Evolutionary conservation across 148 eudicot species (phyloP), one percentile per base, ranked within the genome.

Genomic region (Mesembryanthemum crystallinum): DNA sequence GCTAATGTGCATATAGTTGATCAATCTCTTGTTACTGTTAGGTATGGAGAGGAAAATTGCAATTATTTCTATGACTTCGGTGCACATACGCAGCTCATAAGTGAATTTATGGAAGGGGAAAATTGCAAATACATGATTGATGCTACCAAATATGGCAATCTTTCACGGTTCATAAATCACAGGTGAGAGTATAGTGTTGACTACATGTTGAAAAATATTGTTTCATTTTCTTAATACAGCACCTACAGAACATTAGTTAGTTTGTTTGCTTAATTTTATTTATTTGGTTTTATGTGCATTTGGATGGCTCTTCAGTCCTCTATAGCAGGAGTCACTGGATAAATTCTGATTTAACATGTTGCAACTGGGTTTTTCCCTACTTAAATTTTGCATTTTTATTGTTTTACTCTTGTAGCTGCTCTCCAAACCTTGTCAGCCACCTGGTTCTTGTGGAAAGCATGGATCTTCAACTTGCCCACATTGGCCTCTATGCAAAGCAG

Each of bases 381-480:
- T 76, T 12, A 62, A 57, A 6, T 35, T 42, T 51, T 69, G 66
- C 5, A 45, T 54, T 39, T 27, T 81, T 28, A 43, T 27, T 71
- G 58, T 59, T 33, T 71, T 72, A 17, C 43, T 71, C 49, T 55
- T 78, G 83, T 80, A 95, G 99, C 89, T 95, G 99, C 87, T 86
- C 86, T 55, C 99, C 99, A 2, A 95, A 95, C 84, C 96, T 95
- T 71, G 88, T 73, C 72, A 89, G 80, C 79, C 89, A 86, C 77
- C 86, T 89, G 85, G 99, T 95, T 82, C 88, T 95, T 73, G 89
- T 92, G 68, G 98, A 95, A 85, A 91, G 93, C 88, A 88, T 95
- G 96, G 98, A 95, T 71, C 79, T 82, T 76, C 88, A 83, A 72
- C 87, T 87, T 65, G 88, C 90, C 23, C 97, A 86, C 78, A 81